Conservation (phyloP, 257 asterid species). For the Solanum commersonii region DNA sequence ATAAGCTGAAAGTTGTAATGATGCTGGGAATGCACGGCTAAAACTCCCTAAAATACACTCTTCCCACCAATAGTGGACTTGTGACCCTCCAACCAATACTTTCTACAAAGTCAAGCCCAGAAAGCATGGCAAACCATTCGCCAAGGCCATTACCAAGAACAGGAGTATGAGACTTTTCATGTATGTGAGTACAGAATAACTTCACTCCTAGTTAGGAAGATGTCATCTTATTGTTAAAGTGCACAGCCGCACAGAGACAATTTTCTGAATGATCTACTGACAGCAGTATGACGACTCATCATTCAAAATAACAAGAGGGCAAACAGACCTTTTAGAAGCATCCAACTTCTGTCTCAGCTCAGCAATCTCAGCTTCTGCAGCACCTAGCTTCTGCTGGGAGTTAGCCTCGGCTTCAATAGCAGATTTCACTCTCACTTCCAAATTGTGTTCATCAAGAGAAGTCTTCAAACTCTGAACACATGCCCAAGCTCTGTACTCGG, state of each 20-base stretch:
- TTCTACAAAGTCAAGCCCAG: background rate
- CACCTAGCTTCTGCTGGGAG: slow-evolving; percentile 88
- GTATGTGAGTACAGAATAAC: background rate
- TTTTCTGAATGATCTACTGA: background rate
- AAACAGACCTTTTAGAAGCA: slow-evolving; percentile 59
- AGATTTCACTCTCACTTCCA: slow-evolving; percentile 83
- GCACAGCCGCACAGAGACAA: background rate
- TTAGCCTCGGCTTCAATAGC: slow-evolving; percentile 96
- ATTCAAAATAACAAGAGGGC: background rate
- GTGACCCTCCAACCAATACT: background rate
- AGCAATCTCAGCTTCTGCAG: slow-evolving; percentile 90
- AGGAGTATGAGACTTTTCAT: background rate
- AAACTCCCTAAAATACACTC: background rate
- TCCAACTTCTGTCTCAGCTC: slow-evolving; percentile 76
- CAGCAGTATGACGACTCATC: background rate
- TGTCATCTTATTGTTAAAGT: background rate
- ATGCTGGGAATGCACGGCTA: background rate
- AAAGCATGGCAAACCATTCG: background rate
- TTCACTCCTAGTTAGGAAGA: background rate
- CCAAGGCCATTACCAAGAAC: background rate
- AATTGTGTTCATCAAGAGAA: slow-evolving; percentile 74
- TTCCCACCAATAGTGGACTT: background rate
- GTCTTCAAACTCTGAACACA: slow-evolving; percentile 64
- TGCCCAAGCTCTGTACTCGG: slow-evolving; percentile 87
- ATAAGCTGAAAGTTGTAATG: background rate